Base-by-base conservation (phyloP, 306 rosid species). In the Carpinus fangiana region DNA sequence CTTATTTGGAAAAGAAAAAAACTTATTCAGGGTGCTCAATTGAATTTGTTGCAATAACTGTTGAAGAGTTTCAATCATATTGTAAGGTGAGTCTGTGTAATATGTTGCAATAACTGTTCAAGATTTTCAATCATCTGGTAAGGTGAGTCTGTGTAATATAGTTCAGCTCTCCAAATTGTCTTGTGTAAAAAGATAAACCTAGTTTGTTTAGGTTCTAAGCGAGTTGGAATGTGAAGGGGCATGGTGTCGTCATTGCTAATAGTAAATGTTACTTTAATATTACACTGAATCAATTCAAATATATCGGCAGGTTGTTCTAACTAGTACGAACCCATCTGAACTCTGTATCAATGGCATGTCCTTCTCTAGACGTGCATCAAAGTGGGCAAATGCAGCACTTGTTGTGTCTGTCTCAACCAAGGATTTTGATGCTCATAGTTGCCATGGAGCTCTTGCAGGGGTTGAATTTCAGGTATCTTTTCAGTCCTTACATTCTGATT, bases 371-470 rank as follows among this genome's bases (percentile, higher is more conserved):
- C 90, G 98, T 76, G 93, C 97, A 13, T 95, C 98, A 34, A 92
- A 83, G 83, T 95, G 98, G 98, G 98, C 98, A 76, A 95, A 95
- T 87, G 98, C 98, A 79, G 98, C 98, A 65, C 91, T 95, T 77
- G 98, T 95, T 70, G 97, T 85, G 77, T 87, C 93, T 13, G 96
- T 95, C 84, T 86, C 97, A 66, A 73, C 28, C 26, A 86, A 88
- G 79, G 98, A 95, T 81, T 95, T 95, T 34, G 90, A 86, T 74
- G 91, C 86, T 61, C 79, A 91, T 79, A 84, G 88, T 88, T 85
- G 76, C 73, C 76, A 53, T 61, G 98, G 98, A 79, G 90, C 93
- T 72, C 97, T 95, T 65, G 93, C 98, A 1, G 98, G 98, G 80
- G 95, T 95, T 43, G 89, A 92, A 75, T 95, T 92, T 83, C 98